These are phyloP conservation scores for Gossypium sturtianum DNA, from an alignment of 345 rosid genomes.

Conservation along the genomic window DNA sequence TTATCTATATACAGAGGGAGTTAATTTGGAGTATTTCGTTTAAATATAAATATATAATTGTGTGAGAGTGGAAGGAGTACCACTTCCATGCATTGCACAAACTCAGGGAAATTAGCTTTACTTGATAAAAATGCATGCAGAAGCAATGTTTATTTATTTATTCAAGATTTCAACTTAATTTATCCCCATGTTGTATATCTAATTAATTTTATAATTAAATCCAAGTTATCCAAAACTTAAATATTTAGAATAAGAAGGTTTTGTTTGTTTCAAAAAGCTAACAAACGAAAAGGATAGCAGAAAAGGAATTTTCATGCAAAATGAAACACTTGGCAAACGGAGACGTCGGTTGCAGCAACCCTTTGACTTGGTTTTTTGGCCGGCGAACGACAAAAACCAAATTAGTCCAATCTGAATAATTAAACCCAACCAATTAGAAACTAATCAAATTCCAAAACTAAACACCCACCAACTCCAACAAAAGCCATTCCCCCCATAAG, in stretches of 20 bases:
- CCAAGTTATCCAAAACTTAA: neutral
- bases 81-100: too few relatives aligned
- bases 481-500: neutral
- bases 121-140: neutral
- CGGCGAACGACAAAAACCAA: conserved; percentile 15
- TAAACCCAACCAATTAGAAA: neutral
- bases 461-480: conserved; percentile 1
- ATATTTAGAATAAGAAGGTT: neutral
- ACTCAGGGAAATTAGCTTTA: too few relatives aligned
- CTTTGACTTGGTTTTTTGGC: conserved; percentile 23
- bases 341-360: conserved; percentile 13
- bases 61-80: too few relatives aligned
- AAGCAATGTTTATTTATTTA: neutral
- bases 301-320: neutral
- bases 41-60: too few relatives aligned
- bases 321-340: conserved; percentile 8
- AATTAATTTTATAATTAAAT: neutral
- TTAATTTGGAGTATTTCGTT: too few relatives aligned
- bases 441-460: neutral
- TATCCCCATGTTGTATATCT: neutral
- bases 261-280: neutral
- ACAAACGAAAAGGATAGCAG: neutral
- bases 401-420: neutral
- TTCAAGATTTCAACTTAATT: neutral
- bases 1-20: too few relatives aligned